Percentiles rank a stretch among this genome's conserved stretches.
Conservation (phyloP, 106 monocot genomes). For the Dendrobium chrysotoxum region DNA sequence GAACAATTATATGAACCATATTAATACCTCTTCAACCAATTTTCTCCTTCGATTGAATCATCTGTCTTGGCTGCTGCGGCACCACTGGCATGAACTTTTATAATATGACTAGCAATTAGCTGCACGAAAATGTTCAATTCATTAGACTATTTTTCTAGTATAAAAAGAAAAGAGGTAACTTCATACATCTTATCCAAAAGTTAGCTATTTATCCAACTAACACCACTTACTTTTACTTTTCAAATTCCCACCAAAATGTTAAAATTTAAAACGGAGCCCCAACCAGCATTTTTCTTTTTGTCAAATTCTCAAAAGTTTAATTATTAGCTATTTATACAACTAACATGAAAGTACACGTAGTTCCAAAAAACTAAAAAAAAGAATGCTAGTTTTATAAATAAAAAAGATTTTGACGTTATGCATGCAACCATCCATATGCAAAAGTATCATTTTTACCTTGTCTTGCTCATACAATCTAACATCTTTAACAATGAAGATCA, state of each 20-base stretch:
- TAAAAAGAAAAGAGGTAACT: neutral
- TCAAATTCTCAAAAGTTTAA: too few relatives aligned
- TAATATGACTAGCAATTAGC: slow-evolving; percentile 92
- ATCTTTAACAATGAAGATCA: slow-evolving; percentile 98
- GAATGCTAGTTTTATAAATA: neutral
- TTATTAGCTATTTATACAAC: too few relatives aligned
- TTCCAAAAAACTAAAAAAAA: slow-evolving; percentile 5
- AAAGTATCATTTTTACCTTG: slow-evolving; percentile 39
- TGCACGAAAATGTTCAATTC: slow-evolving; percentile 15
- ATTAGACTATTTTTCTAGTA: neutral
- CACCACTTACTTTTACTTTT: too few relatives aligned
- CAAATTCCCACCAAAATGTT: too few relatives aligned
- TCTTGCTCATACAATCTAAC: slow-evolving; percentile 78
- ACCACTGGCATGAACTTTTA: slow-evolving; percentile 92
- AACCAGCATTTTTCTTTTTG: too few relatives aligned
- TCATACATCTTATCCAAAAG: too few relatives aligned
- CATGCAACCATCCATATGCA: neutral
- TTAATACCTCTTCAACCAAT: slow-evolving; percentile 88
- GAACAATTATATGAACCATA: neutral
- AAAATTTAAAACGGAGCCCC: too few relatives aligned
- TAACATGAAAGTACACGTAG: too few relatives aligned
- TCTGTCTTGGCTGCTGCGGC: slow-evolving; percentile 55
- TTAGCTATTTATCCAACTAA: too few relatives aligned
- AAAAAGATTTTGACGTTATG: too few relatives aligned
- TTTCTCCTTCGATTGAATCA: slow-evolving; percentile 65